These are phyloP conservation scores for Penicillium freii DNA, from an alignment of 2,329 filamentous ascomycete genomes.

Conservation along the genomic window DNA sequence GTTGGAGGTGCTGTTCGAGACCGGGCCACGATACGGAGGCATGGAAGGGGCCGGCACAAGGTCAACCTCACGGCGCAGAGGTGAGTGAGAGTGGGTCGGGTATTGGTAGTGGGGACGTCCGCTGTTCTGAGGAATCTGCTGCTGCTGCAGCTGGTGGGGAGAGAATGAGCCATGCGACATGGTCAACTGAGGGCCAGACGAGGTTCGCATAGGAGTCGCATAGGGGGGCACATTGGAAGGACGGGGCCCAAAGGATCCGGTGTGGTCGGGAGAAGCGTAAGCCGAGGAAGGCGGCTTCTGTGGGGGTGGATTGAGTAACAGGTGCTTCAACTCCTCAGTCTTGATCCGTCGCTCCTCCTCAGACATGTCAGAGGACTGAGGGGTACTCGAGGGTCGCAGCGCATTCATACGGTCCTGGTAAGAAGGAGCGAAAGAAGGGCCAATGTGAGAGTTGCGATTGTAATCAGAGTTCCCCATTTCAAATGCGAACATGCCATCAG, in stretches of 20 bases:
- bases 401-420: constrained; percentile 49
- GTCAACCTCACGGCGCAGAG: constrained; percentile 32
- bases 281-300: constrained; percentile 37
- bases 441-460: constrained; percentile 53
- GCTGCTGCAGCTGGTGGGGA: constrained; percentile 14
- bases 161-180: constrained; percentile 18
- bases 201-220: constrained; percentile 33
- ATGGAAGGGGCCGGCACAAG: constrained; percentile 4
- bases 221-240: constrained; percentile 29
- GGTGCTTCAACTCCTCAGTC: constrained; percentile 46
- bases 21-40: neutral
- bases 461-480: constrained; percentile 64
- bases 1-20: constrained; percentile 8
- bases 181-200: constrained; percentile 35
- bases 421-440: constrained; percentile 65
- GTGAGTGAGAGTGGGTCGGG: constrained; percentile 29
- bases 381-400: constrained; percentile 37
- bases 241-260: constrained; percentile 20
- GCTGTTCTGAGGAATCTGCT: constrained; percentile 16
- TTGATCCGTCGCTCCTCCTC: constrained; percentile 45
- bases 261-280: constrained; percentile 23
- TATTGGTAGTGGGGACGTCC: constrained; percentile 24
- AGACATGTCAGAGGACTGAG: constrained; percentile 28
- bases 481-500: constrained; percentile 61
- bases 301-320: constrained; percentile 45